These are phyloP conservation scores for Millerozyma acaciae DNA, from an alignment of 805 yeast species.

Conservation along the genomic window DNA sequence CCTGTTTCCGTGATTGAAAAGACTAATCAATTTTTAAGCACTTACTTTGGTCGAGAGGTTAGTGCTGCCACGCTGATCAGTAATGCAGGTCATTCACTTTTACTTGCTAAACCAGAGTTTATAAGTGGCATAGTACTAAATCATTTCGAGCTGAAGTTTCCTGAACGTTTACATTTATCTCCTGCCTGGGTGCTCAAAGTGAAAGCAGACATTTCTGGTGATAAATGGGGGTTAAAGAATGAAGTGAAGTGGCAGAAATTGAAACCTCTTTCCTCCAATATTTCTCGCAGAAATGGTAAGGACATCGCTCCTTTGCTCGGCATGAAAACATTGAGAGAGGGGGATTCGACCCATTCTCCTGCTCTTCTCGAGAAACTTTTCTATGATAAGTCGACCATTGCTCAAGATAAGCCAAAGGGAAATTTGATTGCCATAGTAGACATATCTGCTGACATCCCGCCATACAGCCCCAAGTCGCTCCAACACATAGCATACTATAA, in stretches of 20 bases:
- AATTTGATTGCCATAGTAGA: slow-evolving; percentile 57
- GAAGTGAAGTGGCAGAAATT: slow-evolving; percentile 66
- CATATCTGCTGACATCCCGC: slow-evolving; percentile 67
- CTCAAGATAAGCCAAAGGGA: slow-evolving; percentile 19
- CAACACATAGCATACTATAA: slow-evolving; percentile 55
- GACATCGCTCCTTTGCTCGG: slow-evolving; percentile 53
- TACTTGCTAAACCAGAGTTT: slow-evolving; percentile 61
- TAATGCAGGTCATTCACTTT: slow-evolving; percentile 61
- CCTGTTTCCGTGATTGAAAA: slow-evolving; percentile 38
- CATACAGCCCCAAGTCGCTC: slow-evolving; percentile 62
- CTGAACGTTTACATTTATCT: slow-evolving; percentile 50
- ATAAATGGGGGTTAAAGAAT: slow-evolving; percentile 77
- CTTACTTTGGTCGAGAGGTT: slow-evolving; percentile 21
- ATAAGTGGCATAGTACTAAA: slow-evolving; percentile 58
- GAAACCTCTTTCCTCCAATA: slow-evolving; percentile 45
- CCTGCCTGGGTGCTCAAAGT: slow-evolving; percentile 69
- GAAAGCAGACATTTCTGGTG: slow-evolving; percentile 60
- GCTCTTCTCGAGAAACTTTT: slow-evolving; percentile 44
- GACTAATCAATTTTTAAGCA: slow-evolving; percentile 23
- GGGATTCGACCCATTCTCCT: slow-evolving; percentile 62
- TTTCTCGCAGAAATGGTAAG: slow-evolving; percentile 26
- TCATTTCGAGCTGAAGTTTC: slow-evolving; percentile 48
- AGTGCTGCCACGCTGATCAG: slow-evolving; percentile 35
- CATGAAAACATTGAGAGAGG: slow-evolving; percentile 71
- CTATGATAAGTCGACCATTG: slow-evolving; percentile 10